A percentile compares a stretch with the other conserved stretches of the same genome.
These are phyloP conservation scores for Hura crepitans DNA, from an alignment of 441 rosid species.

Conservation along the genomic window DNA sequence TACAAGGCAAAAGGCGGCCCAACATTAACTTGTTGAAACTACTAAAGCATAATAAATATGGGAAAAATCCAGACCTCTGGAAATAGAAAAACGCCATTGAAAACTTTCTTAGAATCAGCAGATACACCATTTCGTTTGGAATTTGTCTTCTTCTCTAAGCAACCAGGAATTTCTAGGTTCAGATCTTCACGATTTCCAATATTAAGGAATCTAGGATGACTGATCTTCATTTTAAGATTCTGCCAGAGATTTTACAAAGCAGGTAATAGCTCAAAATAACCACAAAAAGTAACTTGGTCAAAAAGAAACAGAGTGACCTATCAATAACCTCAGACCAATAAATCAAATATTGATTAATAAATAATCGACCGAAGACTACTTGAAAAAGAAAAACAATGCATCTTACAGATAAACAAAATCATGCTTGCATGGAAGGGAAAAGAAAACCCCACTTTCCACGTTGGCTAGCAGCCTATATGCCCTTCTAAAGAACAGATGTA, in stretches of 20 bases:
- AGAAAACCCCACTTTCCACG: neutral
- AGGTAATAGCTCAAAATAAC: conserved; percentile 6
- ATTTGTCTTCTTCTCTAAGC: conserved; percentile 53
- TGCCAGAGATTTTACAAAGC: conserved; percentile 33
- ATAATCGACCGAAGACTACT: too few relatives aligned
- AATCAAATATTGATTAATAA: too few relatives aligned
- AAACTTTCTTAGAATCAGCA: conserved; percentile 32
- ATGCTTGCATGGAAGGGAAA: neutral
- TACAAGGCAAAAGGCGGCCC: conserved; percentile 18
- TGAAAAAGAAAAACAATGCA: too few relatives aligned
- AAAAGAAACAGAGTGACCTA: too few relatives aligned
- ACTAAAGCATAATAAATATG: conserved; percentile 20
- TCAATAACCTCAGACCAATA: too few relatives aligned
- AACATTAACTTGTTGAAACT: conserved; percentile 21
- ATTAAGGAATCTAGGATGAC: conserved; percentile 70
- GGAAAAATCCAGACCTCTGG: conserved; percentile 60
- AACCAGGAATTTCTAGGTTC: conserved; percentile 54
- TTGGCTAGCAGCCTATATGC: neutral
- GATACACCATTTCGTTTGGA: conserved; percentile 32
- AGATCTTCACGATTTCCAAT: conserved; percentile 55
- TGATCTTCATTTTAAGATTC: conserved; percentile 95
- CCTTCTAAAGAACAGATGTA: neutral
- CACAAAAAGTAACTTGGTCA: too few relatives aligned
- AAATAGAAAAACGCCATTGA: conserved; percentile 54
- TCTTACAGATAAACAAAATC: neutral